Evolutionary conservation across 345 rosid genomes (phyloP), one percentile per base, ranked within the genome.

Genomic region (Carallia brachiata): DNA sequence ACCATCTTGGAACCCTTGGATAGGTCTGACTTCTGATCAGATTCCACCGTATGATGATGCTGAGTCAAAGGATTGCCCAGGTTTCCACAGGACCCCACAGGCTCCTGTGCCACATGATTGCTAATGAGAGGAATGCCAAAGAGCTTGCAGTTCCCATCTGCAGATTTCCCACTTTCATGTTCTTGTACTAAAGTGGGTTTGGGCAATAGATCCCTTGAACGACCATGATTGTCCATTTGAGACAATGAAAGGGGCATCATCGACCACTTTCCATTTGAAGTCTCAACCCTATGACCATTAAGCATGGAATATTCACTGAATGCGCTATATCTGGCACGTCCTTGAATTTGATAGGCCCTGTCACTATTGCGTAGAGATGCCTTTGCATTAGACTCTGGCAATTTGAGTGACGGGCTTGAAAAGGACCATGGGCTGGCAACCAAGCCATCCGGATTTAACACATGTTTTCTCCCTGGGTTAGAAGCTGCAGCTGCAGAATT

Each of bases 41-140:
- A 66, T 10, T 71, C 83, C 62, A 31, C 67, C 12, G 75, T 72
- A 53, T 9, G 73, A 59, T 68, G 78, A 65, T 84, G 79, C 74
- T 10, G 82, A 68, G 1, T 78, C 64, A 9, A 73, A 37, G 28
- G 70, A 8, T 56, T 68, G 72, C 4, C 66, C 70, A 56, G 30
- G 71, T 72, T 83, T 77, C 71, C 66, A 55, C 67, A 69, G 18
- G 80, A 47, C 61, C 69, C 63, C 1, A 66, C 52, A 10, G 78
- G 71, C 59, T 86, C 87, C 6, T 75, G 56, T 32, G 76, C 47
- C 63, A 63, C 79, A 71, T 68, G 68, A 76, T 66, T 81, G 67
- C 83, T 73, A 68, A 74, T 68, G 53, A 91, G 86, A 36, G 89
- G 88, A 74, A 87, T 82, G 63, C 97, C 97, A 76, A 91, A 91